Evolutionary conservation across 352 stramenopile species (phyloP).

Genomic region (Globisporangium apiculatum): DNA sequence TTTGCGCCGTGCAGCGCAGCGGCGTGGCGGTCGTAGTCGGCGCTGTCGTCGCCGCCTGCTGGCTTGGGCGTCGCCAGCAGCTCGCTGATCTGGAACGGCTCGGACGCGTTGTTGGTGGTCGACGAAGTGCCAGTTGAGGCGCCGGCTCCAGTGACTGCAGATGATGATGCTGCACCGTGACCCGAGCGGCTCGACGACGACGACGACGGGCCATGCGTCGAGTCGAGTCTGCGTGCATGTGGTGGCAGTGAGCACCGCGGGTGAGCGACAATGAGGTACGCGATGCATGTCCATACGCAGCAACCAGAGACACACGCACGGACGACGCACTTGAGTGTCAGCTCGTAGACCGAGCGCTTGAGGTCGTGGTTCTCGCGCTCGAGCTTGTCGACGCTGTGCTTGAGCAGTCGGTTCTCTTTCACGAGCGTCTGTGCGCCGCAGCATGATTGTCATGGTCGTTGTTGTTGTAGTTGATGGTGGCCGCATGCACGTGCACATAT

Average conservation of each 20-base stretch:
- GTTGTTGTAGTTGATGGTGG: no score
- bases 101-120: slow-evolving; percentile 20
- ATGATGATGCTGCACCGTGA: background rate
- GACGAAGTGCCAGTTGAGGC: background rate
- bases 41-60: slow-evolving; percentile 21
- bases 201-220: slow-evolving; percentile 29
- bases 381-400: slow-evolving; percentile 73
- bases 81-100: slow-evolving; percentile 68
- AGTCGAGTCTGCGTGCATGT: slow-evolving; percentile 55
- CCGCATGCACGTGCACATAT: no score
- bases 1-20: slow-evolving; percentile 36
- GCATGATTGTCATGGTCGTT: slow-evolving; percentile 5
- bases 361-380: slow-evolving; percentile 87
- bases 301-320: background rate
- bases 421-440: slow-evolving; percentile 33
- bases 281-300: background rate
- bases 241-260: no score
- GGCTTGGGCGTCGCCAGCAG: slow-evolving; percentile 44
- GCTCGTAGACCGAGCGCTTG: slow-evolving; percentile 88
- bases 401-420: slow-evolving; percentile 86
- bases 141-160: slow-evolving; percentile 8
- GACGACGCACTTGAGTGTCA: slow-evolving; percentile 71
- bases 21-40: slow-evolving; percentile 26
- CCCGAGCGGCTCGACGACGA: slow-evolving; percentile 8
- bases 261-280: no score